Conservation (phyloP, 2,329 filamentous ascomycete genomes). For the Diaporthe vaccinii region DNA sequence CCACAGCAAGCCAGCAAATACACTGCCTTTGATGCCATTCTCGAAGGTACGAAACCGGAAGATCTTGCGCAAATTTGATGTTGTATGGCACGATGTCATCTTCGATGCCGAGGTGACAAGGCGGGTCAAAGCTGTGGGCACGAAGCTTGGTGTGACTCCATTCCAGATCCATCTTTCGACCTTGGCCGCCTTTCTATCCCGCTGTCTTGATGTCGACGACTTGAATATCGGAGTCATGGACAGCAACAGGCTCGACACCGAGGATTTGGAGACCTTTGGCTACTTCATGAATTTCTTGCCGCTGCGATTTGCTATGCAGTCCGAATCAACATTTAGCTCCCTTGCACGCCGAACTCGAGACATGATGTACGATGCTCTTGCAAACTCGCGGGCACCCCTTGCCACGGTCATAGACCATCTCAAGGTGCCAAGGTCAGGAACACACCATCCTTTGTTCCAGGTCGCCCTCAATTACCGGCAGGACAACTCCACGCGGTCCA, state of each 20-base stretch:
- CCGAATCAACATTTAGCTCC: conserved; percentile 48
- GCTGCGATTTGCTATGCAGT: conserved; percentile 51
- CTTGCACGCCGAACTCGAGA: conserved; percentile 43
- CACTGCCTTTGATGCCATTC: conserved; percentile 15
- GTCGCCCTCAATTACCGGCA: conserved; percentile 1
- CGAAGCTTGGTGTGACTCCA: conserved; percentile 34
- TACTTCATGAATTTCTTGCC: conserved; percentile 64
- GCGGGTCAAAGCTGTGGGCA: neutral
- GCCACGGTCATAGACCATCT: conserved; percentile 61
- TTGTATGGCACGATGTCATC: conserved; percentile 6
- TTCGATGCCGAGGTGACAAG: neutral
- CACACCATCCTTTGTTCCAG: conserved; percentile 54
- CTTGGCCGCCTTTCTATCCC: conserved; percentile 53
- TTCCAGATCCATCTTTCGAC: conserved; percentile 63
- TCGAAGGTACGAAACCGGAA: conserved; percentile 43
- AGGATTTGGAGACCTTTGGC: conserved; percentile 55
- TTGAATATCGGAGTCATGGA: conserved; percentile 64
- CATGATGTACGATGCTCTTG: conserved; percentile 53
- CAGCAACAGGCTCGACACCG: conserved; percentile 55
- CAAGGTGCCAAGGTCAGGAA: conserved; percentile 52
- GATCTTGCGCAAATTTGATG: conserved; percentile 29
- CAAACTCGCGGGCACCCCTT: conserved; percentile 61
- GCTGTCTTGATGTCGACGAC: conserved; percentile 51
- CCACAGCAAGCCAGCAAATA: neutral
- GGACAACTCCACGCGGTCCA: neutral